Evolutionary conservation across 345 rosid species (phyloP), one percentile per base, ranked within the genome.

Genomic region (Cochlearia excelsa): DNA sequence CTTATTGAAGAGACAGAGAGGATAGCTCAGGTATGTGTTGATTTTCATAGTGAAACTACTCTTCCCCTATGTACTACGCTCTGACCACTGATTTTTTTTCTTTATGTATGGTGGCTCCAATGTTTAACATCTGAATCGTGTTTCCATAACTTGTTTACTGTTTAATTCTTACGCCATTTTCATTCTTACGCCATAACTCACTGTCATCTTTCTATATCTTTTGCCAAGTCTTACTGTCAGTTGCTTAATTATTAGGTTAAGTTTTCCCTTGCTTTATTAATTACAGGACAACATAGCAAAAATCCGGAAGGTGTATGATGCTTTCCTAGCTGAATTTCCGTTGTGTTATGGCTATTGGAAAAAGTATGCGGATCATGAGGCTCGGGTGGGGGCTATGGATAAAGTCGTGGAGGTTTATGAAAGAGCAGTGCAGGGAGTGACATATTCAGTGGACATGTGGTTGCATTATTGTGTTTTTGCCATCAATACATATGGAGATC

Each of bases 281-380:
- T 9, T 81, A 69, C 85, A 93, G 99, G 97, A 86, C 61, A 82
- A 80, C 38, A 84, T 89, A 57, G 38, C 79, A 67, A 93, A 89
- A 75, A 93, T 93, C 42, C 79, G 77, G 56, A 82, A 80, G 72
- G 94, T 89, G 4, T 93, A 93, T 73, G 97, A 89, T 80, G 80
- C 84, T 30, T 93, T 93, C 78, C 74, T 94, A 61, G 93, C 85
- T 35, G 99, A 94, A 72, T 94, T 87, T 48, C 99, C 96, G 42
- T 60, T 90, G 70, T 94, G 99, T 69, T 94, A 87, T 84, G 99
- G 99, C 64, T 93, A 89, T 58, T 93, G 99, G 99, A 89, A 93
- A 80, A 93, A 89, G 79, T 94, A 87, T 67, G 96, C 96, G 6
- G 96, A 94, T 79, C 96, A 90, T 59, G 99, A 94, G 77, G 92